Evolutionary conservation across 164 flowering plant species (phyloP).

Genomic region (Nelumbo lutea): DNA sequence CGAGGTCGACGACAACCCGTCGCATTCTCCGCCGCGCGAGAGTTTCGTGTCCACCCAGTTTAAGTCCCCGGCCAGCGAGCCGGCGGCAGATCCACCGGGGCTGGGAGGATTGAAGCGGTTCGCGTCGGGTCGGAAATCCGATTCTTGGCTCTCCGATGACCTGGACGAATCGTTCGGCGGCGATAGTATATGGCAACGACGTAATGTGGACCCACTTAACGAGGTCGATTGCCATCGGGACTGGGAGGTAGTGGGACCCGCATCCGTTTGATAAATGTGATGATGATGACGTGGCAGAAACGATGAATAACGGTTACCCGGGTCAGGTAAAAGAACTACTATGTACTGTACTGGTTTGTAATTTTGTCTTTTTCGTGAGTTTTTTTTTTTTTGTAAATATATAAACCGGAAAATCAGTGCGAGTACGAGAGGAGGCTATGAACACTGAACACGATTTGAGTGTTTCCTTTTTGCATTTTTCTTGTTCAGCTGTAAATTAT

Average conservation of each 20-base stretch:
- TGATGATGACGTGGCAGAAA: no score
- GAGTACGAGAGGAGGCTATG: not conserved
- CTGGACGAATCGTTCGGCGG: constrained; percentile 18
- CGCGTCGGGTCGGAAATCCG: constrained; percentile 61
- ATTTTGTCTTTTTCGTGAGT: no score
- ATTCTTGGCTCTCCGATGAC: constrained; percentile 24
- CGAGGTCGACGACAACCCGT: not conserved
- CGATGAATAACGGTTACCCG: no score
- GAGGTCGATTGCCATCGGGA: constrained; percentile 4
- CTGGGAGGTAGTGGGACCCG: constrained; percentile 1
- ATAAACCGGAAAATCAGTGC: not conserved
- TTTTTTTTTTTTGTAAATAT: not conserved
- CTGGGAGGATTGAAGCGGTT: constrained; percentile 63
- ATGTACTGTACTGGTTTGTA: no score
- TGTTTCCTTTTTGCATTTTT: no score
- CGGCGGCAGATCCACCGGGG: constrained; percentile 34
- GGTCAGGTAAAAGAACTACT: no score
- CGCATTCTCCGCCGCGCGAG: constrained; percentile 21
- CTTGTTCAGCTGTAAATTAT: no score
- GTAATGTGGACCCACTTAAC: constrained; percentile 6
- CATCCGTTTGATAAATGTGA: not conserved
- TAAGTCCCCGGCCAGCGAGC: constrained; percentile 5
- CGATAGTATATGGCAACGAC: constrained; percentile 4
- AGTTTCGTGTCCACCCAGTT: constrained; percentile 1
- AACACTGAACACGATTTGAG: no score